Conservation (phyloP, 78 protist species). For the Salpingoeca rosetta region DNA sequence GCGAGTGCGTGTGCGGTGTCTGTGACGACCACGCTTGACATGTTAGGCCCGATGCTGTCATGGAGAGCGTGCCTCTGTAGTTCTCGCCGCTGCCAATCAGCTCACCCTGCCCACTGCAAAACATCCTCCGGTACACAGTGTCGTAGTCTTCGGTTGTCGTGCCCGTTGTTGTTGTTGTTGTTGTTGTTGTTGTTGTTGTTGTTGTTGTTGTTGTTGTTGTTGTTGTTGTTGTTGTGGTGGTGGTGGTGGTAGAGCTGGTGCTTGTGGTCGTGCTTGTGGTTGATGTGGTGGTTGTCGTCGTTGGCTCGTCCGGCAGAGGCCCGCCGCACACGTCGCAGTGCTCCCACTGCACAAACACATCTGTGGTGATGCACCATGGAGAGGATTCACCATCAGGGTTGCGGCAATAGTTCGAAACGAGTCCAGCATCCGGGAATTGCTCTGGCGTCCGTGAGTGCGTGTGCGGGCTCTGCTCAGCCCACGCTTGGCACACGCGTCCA, state of each 20-base stretch:
- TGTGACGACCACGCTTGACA: background rate
- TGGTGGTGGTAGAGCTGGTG: background rate
- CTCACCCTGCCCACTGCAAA: background rate
- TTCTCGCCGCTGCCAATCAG: background rate
- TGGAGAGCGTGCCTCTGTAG: background rate
- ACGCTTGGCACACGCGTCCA: background rate
- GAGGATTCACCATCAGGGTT: background rate
- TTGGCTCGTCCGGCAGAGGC: background rate
- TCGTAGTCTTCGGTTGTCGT: background rate
- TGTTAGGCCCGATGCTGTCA: background rate
- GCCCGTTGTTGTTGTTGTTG: background rate
- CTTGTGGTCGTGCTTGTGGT: background rate
- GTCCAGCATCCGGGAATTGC: background rate
- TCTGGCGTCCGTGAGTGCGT: background rate
- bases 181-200: background rate
- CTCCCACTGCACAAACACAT: background rate
- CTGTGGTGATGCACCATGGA: background rate
- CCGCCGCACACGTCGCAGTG: background rate
- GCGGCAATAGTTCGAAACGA: background rate
- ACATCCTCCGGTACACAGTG: background rate
- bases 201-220: background rate
- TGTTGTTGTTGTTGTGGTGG: background rate
- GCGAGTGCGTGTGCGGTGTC: background rate
- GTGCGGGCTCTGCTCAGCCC: background rate
- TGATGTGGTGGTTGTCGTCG: background rate